A percentile compares a stretch with the other conserved stretches of the same genome.
Conservation (phyloP, 768 basidiomycete genomes). For the Suillus alpinus region DNA sequence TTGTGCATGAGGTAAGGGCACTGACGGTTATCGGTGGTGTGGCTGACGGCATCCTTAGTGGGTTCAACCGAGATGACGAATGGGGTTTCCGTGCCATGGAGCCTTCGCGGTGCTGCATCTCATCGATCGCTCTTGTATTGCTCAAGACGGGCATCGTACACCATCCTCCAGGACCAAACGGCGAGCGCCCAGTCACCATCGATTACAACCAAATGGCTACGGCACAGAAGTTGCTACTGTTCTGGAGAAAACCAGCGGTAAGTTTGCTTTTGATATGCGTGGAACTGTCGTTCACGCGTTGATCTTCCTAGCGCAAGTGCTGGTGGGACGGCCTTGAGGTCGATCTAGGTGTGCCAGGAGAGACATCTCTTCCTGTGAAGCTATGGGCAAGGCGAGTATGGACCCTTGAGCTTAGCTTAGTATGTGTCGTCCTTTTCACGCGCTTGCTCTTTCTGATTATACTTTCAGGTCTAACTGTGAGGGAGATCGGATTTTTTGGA, state of each 20-base stretch:
- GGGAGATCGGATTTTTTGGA: neutral
- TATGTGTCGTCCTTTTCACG: conserved; percentile 32
- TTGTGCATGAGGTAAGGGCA: conserved; percentile 89
- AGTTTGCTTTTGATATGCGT: conserved; percentile 30
- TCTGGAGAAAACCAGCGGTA: conserved; percentile 99
- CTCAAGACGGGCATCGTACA: conserved; percentile 96
- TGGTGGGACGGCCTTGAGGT: conserved; percentile 99
- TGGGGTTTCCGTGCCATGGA: conserved; percentile 98
- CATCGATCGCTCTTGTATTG: conserved; percentile 94
- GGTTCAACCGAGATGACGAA: conserved; percentile 94
- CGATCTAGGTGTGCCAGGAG: conserved; percentile 63
- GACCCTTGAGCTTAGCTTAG: conserved; percentile 96
- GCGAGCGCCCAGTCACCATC: conserved; percentile 72
- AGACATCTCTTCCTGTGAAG: conserved; percentile 63
- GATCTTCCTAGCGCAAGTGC: conserved; percentile 78
- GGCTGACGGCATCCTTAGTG: conserved; percentile 40
- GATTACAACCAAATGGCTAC: conserved; percentile 95
- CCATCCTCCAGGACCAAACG: conserved; percentile 46
- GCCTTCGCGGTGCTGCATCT: conserved; percentile 95
- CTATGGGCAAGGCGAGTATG: conserved; percentile 97
- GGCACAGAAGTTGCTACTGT: conserved; percentile 92
- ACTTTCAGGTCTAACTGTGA: neutral
- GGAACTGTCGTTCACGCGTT: neutral
- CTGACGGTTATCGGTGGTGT: conserved; percentile 5
- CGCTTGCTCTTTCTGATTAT: neutral